Evolutionary conservation across 2,329 filamentous ascomycete species (phyloP), one percentile per base, ranked within the genome.

Genomic region (Talaromyces amestolkiae): DNA sequence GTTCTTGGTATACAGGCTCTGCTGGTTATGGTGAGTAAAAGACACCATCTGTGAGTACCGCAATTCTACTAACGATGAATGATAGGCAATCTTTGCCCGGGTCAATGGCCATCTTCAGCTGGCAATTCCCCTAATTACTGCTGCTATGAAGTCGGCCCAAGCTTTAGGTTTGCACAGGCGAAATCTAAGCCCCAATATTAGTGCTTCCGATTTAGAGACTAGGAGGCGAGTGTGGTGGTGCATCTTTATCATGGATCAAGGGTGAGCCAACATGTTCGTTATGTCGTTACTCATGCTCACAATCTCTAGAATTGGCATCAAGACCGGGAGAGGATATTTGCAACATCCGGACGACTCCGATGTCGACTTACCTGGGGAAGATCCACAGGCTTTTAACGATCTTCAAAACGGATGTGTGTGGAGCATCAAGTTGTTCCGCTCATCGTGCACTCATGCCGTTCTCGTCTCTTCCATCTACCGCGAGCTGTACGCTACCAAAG

Each of bases 21-120:
- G 58, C 82, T 98, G 15, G 93, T 92, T 65, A 96, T 98, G 89
- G 85, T 84, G 74, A 68, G 76, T 24, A 31, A n/a, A 39, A 22
- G 9, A 13, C n/a, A 15, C 2, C 33, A 3, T 39, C 19, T 13
- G 10, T 22, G 33, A 22, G 13, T 39, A 6, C 10, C 6, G 2
- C 9, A 6, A 37, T 13, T 24, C 9, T 6, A 24, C 6, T 24
- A 22, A 19, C 60, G 22, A 33, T 47, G 41, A 35, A 24, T 45
- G 59, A 19, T 65, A 82, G 79, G 89, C 92, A 0, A 82, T 97
- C 22, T 98, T 97, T 79, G 86, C 98, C 79, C 91, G 96, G 74
- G 94, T 94, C 63, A 97, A 94, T 3, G 93, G 94, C 0, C 97
- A 97, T 71, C 93, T 93, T 0, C 93, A 97, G 72, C 92, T 93